These are phyloP conservation scores for Suillus clintonianus DNA, from an alignment of 768 basidiomycete species.

Conservation along the genomic window DNA sequence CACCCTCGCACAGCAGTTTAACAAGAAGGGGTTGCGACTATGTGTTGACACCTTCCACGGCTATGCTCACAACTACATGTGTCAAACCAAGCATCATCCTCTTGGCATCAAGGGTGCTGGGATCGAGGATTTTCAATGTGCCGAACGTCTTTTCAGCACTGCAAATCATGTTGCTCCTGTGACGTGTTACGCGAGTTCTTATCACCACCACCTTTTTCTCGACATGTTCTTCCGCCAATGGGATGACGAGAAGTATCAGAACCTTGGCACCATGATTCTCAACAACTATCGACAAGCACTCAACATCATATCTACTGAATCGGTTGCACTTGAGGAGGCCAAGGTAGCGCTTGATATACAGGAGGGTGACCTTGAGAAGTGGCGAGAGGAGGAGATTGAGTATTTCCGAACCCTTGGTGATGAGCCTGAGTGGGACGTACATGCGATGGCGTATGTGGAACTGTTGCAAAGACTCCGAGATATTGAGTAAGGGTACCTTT, in stretches of 20 bases:
- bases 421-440: conserved; percentile 28
- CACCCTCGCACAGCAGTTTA: conserved; percentile 14
- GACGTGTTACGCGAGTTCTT: too few relatives aligned
- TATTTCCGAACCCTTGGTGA: conserved; percentile 29
- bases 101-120: conserved; percentile 29
- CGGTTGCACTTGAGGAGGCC: too few relatives aligned
- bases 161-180: too few relatives aligned
- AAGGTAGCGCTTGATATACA: too few relatives aligned
- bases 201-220: not conserved
- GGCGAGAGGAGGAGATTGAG: conserved; percentile 13
- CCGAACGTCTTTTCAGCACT: not conserved
- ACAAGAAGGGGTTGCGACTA: not conserved
- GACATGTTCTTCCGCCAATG: not conserved
- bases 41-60: conserved; percentile 35
- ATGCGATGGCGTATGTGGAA: conserved; percentile 13
- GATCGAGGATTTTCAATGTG: conserved; percentile 30
- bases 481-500: not conserved
- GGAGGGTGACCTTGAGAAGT: conserved; percentile 14
- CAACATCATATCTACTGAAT: too few relatives aligned
- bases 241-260: conserved; percentile 7
- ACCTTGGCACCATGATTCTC: conserved; percentile 9
- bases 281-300: not conserved
- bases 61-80: conserved; percentile 34
- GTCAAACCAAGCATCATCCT: conserved; percentile 35
- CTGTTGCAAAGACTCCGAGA: not conserved